phyloP scores from a whole-genome alignment of 176 grass and related monocot genomes.

The Oryza longistaminata region DNA sequence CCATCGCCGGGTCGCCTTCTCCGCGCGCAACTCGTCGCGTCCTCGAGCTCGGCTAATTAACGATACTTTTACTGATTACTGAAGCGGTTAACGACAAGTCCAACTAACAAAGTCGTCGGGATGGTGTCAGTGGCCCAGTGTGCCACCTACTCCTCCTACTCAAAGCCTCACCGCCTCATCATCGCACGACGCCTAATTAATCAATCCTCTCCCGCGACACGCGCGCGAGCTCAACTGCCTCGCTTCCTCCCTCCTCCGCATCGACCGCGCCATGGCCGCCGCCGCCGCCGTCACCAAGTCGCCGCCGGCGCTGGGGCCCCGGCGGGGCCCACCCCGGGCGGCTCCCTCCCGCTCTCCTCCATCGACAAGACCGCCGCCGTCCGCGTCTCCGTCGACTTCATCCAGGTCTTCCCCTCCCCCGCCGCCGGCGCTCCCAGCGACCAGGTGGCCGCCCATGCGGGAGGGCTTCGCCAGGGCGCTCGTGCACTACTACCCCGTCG shows the following conservation, averaged over 20 bases:
- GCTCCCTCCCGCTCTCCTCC: constrained; percentile 62
- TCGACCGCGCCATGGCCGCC: constrained; percentile 4
- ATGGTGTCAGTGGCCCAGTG: not conserved
- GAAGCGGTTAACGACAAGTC: no score
- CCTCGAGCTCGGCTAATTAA: no score
- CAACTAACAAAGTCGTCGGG: not conserved
- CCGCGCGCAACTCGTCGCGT: no score
- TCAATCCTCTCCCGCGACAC: constrained; percentile 11
- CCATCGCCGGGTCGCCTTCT: no score
- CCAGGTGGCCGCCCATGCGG: constrained; percentile 37
- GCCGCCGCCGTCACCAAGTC: constrained; percentile 46
- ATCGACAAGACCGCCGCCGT: constrained; percentile 57
- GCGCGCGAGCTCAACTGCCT: not conserved
- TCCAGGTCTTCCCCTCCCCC: constrained; percentile 50
- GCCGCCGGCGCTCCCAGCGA: no score
- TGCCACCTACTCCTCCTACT: not conserved
- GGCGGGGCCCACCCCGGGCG: constrained; percentile 35
- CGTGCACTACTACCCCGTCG: constrained; percentile 67
- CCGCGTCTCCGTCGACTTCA: constrained; percentile 63
- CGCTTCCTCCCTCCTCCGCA: not conserved
- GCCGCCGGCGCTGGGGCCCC: constrained; percentile 44
- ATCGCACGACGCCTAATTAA: constrained; percentile 13
- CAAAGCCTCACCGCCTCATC: not conserved
- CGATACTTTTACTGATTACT: no score
- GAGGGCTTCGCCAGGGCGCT: constrained; percentile 55